These are phyloP conservation scores for Geosmithia flava DNA, from an alignment of 2,329 filamentous ascomycete species.

Conservation along the genomic window DNA sequence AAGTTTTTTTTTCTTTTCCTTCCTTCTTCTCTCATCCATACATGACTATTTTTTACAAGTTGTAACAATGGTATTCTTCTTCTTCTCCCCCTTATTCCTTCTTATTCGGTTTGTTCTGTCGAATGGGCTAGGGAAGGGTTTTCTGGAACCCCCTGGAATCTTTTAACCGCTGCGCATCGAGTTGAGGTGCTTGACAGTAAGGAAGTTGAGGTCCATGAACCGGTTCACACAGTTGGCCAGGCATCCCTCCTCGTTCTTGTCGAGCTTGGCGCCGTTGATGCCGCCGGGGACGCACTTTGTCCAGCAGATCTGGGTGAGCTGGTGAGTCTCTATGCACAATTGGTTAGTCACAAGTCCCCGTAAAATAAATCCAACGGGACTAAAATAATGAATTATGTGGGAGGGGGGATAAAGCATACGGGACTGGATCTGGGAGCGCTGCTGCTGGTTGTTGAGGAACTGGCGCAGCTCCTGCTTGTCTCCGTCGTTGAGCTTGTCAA, in stretches of 20 bases:
- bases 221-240: slow-evolving; percentile 87
- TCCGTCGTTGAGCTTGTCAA: slow-evolving; percentile 63
- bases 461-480: slow-evolving; percentile 83
- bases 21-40: background rate
- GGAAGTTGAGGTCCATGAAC: slow-evolving; percentile 78
- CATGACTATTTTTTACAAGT: background rate
- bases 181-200: slow-evolving; percentile 78
- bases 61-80: no score
- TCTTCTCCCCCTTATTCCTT: background rate
- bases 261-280: slow-evolving; percentile 61
- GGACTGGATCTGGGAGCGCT: slow-evolving; percentile 59
- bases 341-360: background rate
- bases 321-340: slow-evolving; percentile 33
- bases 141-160: no score
- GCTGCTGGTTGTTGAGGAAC: slow-evolving; percentile 72
- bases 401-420: slow-evolving; percentile 31
- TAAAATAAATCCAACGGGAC: background rate
- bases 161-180: slow-evolving; percentile 27
- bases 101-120: no score
- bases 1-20: background rate
- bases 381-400: background rate
- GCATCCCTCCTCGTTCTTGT: slow-evolving; percentile 69
- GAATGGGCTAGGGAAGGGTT: no score
- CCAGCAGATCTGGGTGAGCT: slow-evolving; percentile 69
- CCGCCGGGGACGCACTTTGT: slow-evolving; percentile 76